Conservation (phyloP, 768 basidiomycete genomes). For the Psilocybe cubensis region DNA sequence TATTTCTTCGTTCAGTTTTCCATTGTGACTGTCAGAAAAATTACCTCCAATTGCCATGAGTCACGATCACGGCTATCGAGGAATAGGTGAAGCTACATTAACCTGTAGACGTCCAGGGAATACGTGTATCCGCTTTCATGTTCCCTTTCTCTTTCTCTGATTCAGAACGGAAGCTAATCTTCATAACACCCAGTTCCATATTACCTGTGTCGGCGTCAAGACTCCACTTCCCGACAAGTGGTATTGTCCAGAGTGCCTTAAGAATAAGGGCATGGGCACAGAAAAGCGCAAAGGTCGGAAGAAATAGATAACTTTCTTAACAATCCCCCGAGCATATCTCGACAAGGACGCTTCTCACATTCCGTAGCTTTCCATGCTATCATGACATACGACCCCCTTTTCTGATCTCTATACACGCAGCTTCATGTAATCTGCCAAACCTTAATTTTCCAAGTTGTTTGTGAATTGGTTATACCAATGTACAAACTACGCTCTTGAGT, state of each 20-base stretch:
- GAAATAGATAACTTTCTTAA: conserved; percentile 1
- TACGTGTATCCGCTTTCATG: neutral
- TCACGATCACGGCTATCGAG: neutral
- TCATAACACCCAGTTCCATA: conserved; percentile 51
- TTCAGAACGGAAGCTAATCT: conserved; percentile 1
- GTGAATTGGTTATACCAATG: too few species aligned
- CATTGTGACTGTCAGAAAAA: neutral
- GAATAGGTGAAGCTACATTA: neutral
- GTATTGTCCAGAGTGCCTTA: conserved; percentile 57
- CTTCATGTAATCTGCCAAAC: too few species aligned
- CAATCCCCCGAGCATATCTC: neutral
- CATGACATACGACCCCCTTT: neutral
- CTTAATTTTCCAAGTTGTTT: too few species aligned
- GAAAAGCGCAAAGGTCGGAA: conserved; percentile 44
- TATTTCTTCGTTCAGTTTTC: neutral
- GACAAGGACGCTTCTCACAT: neutral
- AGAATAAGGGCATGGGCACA: conserved; percentile 33
- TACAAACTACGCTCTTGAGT: too few species aligned
- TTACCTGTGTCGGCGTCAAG: conserved; percentile 59
- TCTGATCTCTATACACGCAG: neutral
- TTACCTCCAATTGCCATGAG: neutral
- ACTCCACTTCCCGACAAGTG: conserved; percentile 52
- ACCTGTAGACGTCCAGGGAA: too few species aligned
- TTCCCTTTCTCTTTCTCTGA: neutral
- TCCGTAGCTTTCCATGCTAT: neutral